Evolutionary conservation across 306 rosid genomes (phyloP).

Genomic region (peach (Prunus persica)): Prunus_persica_NCBIv2 NC_034014.1:22105501-22106000

Average conservation of each 20-base stretch:
- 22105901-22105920: neutral
- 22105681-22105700: neutral
- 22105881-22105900: neutral
- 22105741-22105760: constrained; percentile 26
- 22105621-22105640: constrained; percentile 7
- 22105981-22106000: no score
- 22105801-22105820: constrained; percentile 21
- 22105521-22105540: constrained; percentile 35
- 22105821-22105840: neutral
- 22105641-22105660: constrained; percentile 26
- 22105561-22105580: constrained; percentile 34
- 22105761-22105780: constrained; percentile 13
- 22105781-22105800: constrained; percentile 32
- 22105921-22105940: neutral
- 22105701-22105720: neutral
- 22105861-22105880: neutral
- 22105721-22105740: constrained; percentile 8
- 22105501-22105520: constrained; percentile 36
- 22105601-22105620: constrained; percentile 13
- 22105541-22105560: constrained; percentile 35
- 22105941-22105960: no score
- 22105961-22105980: no score
- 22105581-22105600: constrained; percentile 27
- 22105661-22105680: neutral
- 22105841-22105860: no score